Base-by-base conservation (phyloP, 352 stramenopile genomes). In the Phytophthora fragariae region DNA sequence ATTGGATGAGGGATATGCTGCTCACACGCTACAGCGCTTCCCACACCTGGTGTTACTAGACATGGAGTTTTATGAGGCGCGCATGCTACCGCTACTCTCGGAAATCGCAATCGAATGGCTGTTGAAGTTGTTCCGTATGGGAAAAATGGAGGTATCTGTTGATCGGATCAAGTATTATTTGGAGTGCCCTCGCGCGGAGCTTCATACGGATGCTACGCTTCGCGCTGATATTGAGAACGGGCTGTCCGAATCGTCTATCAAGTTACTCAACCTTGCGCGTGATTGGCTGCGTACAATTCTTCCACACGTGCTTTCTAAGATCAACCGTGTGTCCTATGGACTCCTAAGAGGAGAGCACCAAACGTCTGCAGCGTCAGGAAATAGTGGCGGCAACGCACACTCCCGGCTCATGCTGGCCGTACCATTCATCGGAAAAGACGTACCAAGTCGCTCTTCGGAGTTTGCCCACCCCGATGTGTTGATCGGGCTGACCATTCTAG, bases 371-470 rank as follows among this genome's bases (percentile, higher is more conserved):
- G 68, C 79, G 2, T 80, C 76, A 49, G 79, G 68, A 90, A 62
- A 86, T 84, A 73, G 70, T 82, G 78, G 72, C 70, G 91, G 91
- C 2, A 98, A 98, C 69, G 97, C 99, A 50, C 97, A 98, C n/a
- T 98, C 98, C 50, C 94, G 98, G 41, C 76, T 98, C 41, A 81
- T 99, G 56, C 80, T 99, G 41, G 98, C 98, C 1, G 96, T 99
- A 5, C 98, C 98, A 31, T 99, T 99, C 73, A 97, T 99, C 35
- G 98, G 97, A 27, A 99, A 99, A 77, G 98, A 99, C 81, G 98
- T 99, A 14, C 98, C 98, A 5, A 99, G 94, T 68, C 88, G 97
- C 35, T 99, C 98, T 19, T 99, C 96, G 31, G 98, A 99, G 79
- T 99, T 99, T 72, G 98, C 97, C 8, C 98, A 99, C 63, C 98